Base-by-base conservation (phyloP, 2,329 filamentous ascomycete genomes). In the Aphanocladium album region DNA sequence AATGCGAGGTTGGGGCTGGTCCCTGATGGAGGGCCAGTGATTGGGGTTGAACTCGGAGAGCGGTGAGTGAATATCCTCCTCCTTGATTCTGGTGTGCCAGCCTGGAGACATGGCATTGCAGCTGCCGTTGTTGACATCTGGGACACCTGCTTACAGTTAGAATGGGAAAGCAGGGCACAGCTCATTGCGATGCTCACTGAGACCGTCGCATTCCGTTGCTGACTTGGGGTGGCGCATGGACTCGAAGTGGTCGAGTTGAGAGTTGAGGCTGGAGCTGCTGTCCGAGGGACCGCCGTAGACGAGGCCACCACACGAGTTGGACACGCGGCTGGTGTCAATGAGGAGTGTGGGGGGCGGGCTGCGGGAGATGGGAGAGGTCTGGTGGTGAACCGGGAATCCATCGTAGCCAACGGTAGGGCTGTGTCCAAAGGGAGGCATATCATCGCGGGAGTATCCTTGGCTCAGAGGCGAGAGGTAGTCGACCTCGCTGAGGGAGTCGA, bases 391-490 rank as follows among this genome's bases (percentile, higher is more conserved):
- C 3, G 78, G 75, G 65, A 81, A 86, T 67, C 74, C 79, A 61
- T 86, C 83, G 69, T 86, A 87, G 66, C 85, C 78, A 60, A 82
- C 76, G 4, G 76, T 76, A 5, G 83, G 82, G 71, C 81, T 85
- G 67, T 82, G 77, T 60, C 83, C 74, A 66, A 81, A 85, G 2
- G 80, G 53, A 8, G 59, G 76, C 25, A 84, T 73, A 21, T 87
- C 83, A 30, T 87, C 83, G 64, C 82, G 83, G 73, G 63, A 80
- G 80, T 76, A 85, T 64, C 73, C 74, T 63, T 85, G 83, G 70
- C 78, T 80, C 64, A 87, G 77, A 9, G 85, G 84, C 3, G 85
- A 87, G 67, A 85, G 73, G 67, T 87, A 87, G 67, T 87, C 84
- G 62, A 83, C 79, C 27, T 87, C 84, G 68, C 83, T 86, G 60